Evolutionary conservation across 2,329 filamentous ascomycete genomes (phyloP).

Genomic region (Calcarisporium arbuscula): DNA sequence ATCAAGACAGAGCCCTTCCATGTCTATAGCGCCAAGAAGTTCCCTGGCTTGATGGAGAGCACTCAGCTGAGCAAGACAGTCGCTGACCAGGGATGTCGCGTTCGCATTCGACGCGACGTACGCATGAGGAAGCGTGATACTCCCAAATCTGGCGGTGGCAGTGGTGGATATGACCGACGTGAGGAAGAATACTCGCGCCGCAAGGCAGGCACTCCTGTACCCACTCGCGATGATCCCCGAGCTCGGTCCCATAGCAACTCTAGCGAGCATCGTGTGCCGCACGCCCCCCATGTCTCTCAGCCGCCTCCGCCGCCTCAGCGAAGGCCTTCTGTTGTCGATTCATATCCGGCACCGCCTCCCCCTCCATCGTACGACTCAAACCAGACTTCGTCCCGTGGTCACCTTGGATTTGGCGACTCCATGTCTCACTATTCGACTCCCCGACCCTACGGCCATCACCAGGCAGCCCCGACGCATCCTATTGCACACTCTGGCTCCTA

Average conservation of each 20-base stretch:
- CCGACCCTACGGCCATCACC: slow-evolving; percentile 30
- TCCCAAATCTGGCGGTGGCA: too few relatives aligned
- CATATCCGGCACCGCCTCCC: slow-evolving; percentile 29
- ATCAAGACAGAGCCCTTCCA: slow-evolving; percentile 82
- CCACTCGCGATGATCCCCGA: slow-evolving; percentile 32
- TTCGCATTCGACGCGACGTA: slow-evolving; percentile 89
- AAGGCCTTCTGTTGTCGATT: slow-evolving; percentile 42
- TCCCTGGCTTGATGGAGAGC: slow-evolving; percentile 86
- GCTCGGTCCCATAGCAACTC: slow-evolving; percentile 57
- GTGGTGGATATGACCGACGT: slow-evolving; percentile 48
- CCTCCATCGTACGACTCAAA: slow-evolving; percentile 28
- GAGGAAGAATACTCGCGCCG: slow-evolving; percentile 54
- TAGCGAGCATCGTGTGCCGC: slow-evolving; percentile 41
- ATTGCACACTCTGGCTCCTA: slow-evolving; percentile 27
- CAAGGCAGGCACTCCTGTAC: slow-evolving; percentile 28
- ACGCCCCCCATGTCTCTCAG: too few relatives aligned
- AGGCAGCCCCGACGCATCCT: slow-evolving; percentile 23
- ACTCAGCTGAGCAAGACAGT: slow-evolving; percentile 84
- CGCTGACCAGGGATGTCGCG: slow-evolving; percentile 92
- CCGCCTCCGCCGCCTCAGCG: slow-evolving; percentile 34
- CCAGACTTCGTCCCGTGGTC: slow-evolving; percentile 19
- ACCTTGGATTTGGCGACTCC: slow-evolving; percentile 29
- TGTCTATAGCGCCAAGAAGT: slow-evolving; percentile 97
- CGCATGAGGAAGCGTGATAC: slow-evolving; percentile 82
- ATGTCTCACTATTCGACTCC: slow-evolving; percentile 27